Conservation (phyloP, 371 early-diverging fungal species). For the Entomophthora muscae region DNA sequence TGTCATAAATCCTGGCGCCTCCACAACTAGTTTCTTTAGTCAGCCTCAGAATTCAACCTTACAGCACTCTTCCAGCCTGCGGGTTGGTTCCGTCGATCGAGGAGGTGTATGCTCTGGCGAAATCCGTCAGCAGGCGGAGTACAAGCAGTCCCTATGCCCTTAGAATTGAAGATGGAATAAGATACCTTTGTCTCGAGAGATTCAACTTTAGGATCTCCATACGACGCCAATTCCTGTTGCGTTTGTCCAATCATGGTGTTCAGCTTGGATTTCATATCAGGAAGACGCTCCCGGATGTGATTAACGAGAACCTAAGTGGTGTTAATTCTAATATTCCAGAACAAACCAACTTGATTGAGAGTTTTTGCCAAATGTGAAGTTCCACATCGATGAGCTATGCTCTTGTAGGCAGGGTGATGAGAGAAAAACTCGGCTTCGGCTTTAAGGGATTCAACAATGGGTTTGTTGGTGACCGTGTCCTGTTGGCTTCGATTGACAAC, state of each 20-base stretch:
- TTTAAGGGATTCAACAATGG: slow-evolving; percentile 53
- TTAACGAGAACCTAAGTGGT: slow-evolving; percentile 37
- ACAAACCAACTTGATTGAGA: slow-evolving; percentile 40
- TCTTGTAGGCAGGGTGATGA: slow-evolving; percentile 61
- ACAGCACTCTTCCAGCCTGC: slow-evolving; percentile 78
- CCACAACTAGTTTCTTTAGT: slow-evolving; percentile 23
- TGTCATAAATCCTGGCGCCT: slow-evolving; percentile 79
- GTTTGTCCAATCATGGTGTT: slow-evolving; percentile 59
- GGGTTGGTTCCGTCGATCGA: slow-evolving; percentile 65
- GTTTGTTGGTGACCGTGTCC: slow-evolving; percentile 62
- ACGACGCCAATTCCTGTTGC: slow-evolving; percentile 55
- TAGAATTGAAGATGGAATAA: slow-evolving; percentile 10
- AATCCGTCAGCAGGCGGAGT: slow-evolving; percentile 59
- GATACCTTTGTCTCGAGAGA: slow-evolving; percentile 34
- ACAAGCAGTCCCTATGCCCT: slow-evolving; percentile 34
- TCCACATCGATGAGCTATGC: slow-evolving; percentile 67
- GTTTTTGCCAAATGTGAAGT: slow-evolving; percentile 59
- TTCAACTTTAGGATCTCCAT: slow-evolving; percentile 41
- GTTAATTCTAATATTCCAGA: neutral
- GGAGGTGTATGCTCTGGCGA: slow-evolving; percentile 58
- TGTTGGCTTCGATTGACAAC: slow-evolving; percentile 82
- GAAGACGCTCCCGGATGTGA: slow-evolving; percentile 66
- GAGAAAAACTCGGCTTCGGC: slow-evolving; percentile 65
- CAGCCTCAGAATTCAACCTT: slow-evolving; percentile 21
- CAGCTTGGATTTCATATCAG: slow-evolving; percentile 61